Conservation (phyloP, 179 eudicot species). For the Beta lomatogona region DNA sequence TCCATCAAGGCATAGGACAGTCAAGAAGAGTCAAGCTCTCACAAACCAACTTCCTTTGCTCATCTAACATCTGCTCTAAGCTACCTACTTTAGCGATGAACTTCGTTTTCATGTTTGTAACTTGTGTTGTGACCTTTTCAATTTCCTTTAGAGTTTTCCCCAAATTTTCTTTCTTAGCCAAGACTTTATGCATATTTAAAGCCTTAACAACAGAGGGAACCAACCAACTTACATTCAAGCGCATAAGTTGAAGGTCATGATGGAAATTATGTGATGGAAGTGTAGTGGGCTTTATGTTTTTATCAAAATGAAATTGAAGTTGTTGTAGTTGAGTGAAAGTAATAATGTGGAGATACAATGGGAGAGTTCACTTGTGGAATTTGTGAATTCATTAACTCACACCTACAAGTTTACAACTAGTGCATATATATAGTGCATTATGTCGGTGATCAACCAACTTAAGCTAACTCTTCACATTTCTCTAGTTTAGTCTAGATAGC, state of each 20-base stretch:
- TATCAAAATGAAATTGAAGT: no score
- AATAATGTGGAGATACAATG: no score
- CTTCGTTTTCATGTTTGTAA: background rate
- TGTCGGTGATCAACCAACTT: no score
- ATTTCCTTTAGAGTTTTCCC: background rate
- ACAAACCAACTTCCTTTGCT: background rate
- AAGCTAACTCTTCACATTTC: no score
- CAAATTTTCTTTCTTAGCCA: background rate
- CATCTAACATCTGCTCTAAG: conserved; percentile 1
- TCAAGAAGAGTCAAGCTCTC: background rate
- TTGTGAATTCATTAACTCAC: no score
- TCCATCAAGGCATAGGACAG: background rate
- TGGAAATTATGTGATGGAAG: no score
- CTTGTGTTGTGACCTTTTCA: background rate
- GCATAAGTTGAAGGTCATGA: conserved; percentile 17
- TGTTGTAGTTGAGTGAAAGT: no score
- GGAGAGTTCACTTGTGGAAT: no score
- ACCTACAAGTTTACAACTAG: no score
- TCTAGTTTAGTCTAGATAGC: no score
- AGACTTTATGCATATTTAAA: background rate
- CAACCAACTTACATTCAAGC: background rate
- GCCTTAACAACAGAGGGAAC: background rate
- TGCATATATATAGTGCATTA: no score
- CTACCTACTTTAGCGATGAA: conserved; percentile 1
- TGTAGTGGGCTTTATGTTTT: no score